These are phyloP conservation scores for Pyrenophora teres DNA, from an alignment of 2,329 filamentous ascomycete genomes.

Conservation along the genomic window DNA sequence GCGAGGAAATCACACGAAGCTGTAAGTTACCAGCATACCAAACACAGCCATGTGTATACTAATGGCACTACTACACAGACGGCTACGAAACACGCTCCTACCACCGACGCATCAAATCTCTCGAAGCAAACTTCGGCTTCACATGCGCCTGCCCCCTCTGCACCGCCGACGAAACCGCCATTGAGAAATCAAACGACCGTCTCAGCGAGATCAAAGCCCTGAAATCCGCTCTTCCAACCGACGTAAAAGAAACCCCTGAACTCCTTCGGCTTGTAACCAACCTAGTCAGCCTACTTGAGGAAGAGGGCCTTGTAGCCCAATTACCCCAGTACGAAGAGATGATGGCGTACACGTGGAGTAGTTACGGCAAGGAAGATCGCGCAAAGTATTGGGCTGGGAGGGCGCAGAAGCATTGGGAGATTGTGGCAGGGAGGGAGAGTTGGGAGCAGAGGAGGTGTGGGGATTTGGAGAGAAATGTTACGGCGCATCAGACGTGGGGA, in stretches of 20 bases:
- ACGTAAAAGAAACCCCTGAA: slow-evolving; percentile 21
- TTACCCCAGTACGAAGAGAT: slow-evolving; percentile 39
- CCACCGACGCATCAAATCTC: slow-evolving; percentile 19
- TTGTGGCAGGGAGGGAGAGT: slow-evolving; percentile 34
- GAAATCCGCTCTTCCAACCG: slow-evolving; percentile 30
- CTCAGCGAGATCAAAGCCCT: slow-evolving; percentile 33
- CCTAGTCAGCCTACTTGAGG: slow-evolving; percentile 31
- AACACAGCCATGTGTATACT: not conserved
- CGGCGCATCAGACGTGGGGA: slow-evolving; percentile 32
- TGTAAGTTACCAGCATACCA: slow-evolving; percentile 21
- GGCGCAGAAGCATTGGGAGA: slow-evolving; percentile 31
- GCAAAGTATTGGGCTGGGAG: slow-evolving; percentile 37
- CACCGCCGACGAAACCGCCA: slow-evolving; percentile 16
- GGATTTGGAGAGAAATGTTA: slow-evolving; percentile 30
- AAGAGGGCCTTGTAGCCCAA: slow-evolving; percentile 34
- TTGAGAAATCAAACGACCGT: slow-evolving; percentile 31
- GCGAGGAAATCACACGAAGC: slow-evolving; percentile 38
- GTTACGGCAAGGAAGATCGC: slow-evolving; percentile 28
- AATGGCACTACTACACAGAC: slow-evolving; percentile 20
- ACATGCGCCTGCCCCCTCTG: slow-evolving; percentile 39
- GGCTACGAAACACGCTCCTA: slow-evolving; percentile 30
- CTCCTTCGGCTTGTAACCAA: slow-evolving; percentile 31
- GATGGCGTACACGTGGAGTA: slow-evolving; percentile 39
- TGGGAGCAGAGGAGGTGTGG: slow-evolving; percentile 31
- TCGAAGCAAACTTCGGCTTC: slow-evolving; percentile 37